Conservation (phyloP, 2,329 filamentous ascomycete species). For the Fusarium hostae region DNA sequence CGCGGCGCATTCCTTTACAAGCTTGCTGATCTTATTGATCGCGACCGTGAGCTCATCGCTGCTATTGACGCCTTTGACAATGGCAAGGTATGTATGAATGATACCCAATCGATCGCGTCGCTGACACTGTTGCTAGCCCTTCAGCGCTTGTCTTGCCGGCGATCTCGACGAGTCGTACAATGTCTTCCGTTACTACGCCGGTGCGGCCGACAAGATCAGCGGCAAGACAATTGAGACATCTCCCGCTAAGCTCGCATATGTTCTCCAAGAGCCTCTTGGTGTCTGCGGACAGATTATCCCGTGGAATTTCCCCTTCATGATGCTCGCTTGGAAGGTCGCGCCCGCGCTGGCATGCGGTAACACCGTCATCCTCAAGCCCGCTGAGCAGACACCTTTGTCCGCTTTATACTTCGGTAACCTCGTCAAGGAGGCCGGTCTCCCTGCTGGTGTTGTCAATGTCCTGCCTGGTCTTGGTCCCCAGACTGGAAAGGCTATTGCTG, state of each 20-base stretch:
- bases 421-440: constrained; percentile 75
- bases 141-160: constrained; percentile 60
- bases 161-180: constrained; percentile 59
- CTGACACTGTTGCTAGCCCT: constrained; percentile 20
- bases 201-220: constrained; percentile 76
- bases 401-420: constrained; percentile 70
- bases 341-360: constrained; percentile 71
- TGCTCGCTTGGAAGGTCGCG: constrained; percentile 76
- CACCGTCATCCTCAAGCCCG: constrained; percentile 67
- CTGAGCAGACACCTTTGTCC: constrained; percentile 69
- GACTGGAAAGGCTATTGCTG: constrained; percentile 71
- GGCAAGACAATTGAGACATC: constrained; percentile 75
- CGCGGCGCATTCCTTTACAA: constrained; percentile 40
- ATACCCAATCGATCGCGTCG: rapidly evolving
- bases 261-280: constrained; percentile 73
- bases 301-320: constrained; percentile 51
- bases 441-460: constrained; percentile 78
- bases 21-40: constrained; percentile 36
- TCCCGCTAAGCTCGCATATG: constrained; percentile 73
- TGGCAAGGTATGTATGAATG: constrained; percentile 26
- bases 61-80: constrained; percentile 42
- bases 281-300: constrained; percentile 75
- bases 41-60: constrained; percentile 41
- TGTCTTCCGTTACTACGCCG: constrained; percentile 74
- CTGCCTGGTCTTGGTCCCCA: constrained; percentile 72